These are phyloP conservation scores for Aspergillus bridgeri DNA, from an alignment of 495 filamentous ascomycete species.

Conservation along the genomic window DNA sequence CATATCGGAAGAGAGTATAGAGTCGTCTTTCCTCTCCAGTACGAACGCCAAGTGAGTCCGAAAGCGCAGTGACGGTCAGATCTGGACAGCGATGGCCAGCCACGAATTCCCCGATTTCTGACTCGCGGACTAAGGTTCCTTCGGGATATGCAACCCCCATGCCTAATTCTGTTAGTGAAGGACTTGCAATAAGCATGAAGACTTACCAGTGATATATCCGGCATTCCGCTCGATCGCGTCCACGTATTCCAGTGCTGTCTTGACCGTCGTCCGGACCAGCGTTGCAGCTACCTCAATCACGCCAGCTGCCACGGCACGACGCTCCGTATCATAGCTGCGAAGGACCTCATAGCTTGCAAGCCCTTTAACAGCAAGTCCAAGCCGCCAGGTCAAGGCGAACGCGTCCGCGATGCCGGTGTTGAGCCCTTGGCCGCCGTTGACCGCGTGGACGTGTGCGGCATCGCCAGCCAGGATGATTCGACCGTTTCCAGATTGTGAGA, in stretches of 20 bases:
- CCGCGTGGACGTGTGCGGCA: slow-evolving; percentile 8
- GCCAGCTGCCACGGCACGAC: background rate
- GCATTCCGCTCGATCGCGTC: slow-evolving; percentile 8
- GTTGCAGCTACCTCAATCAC: slow-evolving; percentile 7
- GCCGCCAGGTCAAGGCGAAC: slow-evolving; percentile 4
- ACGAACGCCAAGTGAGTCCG: background rate
- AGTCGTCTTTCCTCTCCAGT: background rate
- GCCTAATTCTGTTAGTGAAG: background rate
- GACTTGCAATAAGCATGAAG: background rate
- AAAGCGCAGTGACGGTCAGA: background rate
- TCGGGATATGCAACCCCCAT: slow-evolving; percentile 6
- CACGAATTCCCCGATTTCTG: slow-evolving; percentile 1
- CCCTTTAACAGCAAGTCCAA: slow-evolving; percentile 2
- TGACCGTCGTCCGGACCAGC: slow-evolving; percentile 5
- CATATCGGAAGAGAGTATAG: background rate
- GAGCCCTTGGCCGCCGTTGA: slow-evolving; percentile 8
- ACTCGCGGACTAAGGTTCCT: background rate
- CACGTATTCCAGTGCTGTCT: slow-evolving; percentile 8
- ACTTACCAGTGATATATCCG: slow-evolving; percentile 10
- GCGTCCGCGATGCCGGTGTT: slow-evolving; percentile 11
- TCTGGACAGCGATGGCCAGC: slow-evolving; percentile 9
- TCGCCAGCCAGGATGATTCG: slow-evolving; percentile 8
- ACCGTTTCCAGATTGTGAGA: slow-evolving; percentile 2
- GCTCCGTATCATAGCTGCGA: slow-evolving; percentile 7
- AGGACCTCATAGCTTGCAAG: background rate